Conservation (phyloP, 75 land plant species). For the Sequoiadendron giganteum region DNA sequence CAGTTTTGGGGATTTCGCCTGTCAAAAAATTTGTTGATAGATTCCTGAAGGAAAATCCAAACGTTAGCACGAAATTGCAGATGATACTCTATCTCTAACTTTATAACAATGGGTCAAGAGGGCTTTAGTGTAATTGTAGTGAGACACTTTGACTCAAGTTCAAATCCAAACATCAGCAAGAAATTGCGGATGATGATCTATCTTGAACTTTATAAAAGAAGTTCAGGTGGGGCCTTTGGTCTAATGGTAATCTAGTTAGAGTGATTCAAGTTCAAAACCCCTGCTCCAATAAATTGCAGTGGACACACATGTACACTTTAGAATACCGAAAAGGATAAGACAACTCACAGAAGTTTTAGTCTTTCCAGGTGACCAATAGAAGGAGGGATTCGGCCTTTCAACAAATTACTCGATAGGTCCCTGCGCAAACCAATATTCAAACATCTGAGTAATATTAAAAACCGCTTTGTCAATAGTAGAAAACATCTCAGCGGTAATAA, state of each 20-base stretch:
- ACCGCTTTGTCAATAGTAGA: too few relatives aligned
- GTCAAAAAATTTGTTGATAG: slow-evolving; percentile 77
- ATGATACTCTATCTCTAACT: neutral
- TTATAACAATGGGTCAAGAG: neutral
- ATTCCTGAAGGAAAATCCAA: slow-evolving; percentile 48
- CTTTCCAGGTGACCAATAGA: slow-evolving; percentile 49
- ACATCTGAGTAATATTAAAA: neutral
- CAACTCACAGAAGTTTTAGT: slow-evolving; percentile 60
- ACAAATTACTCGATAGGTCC: slow-evolving; percentile 74
- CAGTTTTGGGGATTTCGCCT: slow-evolving; percentile 74
- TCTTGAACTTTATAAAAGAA: too few relatives aligned
- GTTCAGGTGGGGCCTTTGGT: too few relatives aligned
- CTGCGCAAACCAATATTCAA: slow-evolving; percentile 27
- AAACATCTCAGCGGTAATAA: neutral
- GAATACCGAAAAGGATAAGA: neutral
- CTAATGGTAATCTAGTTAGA: too few relatives aligned
- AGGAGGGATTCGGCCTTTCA: slow-evolving; percentile 72
- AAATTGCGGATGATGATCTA: neutral
- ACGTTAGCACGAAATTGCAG: neutral
- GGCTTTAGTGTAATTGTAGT: neutral
- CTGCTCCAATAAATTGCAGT: too few relatives aligned
- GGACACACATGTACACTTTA: too few relatives aligned
- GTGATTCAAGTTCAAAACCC: too few relatives aligned
- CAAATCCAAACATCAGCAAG: neutral
- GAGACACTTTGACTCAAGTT: neutral